Evolutionary conservation across 495 filamentous ascomycete genomes (phyloP), one percentile per base, ranked within the genome.

Genomic region (Podospora pseudopauciseta): DNA sequence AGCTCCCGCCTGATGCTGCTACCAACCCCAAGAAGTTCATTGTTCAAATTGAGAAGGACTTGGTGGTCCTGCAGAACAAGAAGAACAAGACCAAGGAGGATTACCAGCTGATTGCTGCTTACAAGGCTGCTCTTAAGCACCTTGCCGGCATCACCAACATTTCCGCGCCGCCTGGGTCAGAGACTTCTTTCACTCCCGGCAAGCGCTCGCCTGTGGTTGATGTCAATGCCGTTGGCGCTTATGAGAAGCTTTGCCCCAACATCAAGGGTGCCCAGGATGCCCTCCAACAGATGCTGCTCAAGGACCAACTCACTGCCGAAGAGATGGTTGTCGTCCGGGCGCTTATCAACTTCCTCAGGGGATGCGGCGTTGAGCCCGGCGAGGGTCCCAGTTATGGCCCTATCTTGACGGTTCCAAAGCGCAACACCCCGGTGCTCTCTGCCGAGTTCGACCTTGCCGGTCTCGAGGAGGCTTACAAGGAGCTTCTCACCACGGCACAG

Each of bases 51-150:
- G 72, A 77, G 74, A 32, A 55, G 34, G 63, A 70, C 5, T 67
- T 77, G 18, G 62, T 66, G 20, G 26, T 56, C n/a, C 72, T 77
- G 9, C 72, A 76, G 65, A 77, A 77, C 70, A 75, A 76, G 67
- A 49, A n/a, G 53, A 26, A 69, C 66, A 76, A 76, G 70, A 67
- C 74, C n/a, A 23, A 67, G 9, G 65, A 73, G 28, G 75, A 77
- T 34, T 32, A 61, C 19, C 53, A 49, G 4, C 70, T 72, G 34
- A 77, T 77, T 55, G 62, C 65, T 63, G 71, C 70, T 23, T 69
- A 76, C 67, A 71, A 71, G 67, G 66, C 64, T 5, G 74, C 71
- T 4, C 66, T 77, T 15, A 55, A 58, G 39, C 71, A 72, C n/a
- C 61, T 77, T 32, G 76, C 71, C 3, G 71, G 70, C 26, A 71